Base-by-base conservation (phyloP, 495 filamentous ascomycete genomes). In the Daldinia childiae region DNA sequence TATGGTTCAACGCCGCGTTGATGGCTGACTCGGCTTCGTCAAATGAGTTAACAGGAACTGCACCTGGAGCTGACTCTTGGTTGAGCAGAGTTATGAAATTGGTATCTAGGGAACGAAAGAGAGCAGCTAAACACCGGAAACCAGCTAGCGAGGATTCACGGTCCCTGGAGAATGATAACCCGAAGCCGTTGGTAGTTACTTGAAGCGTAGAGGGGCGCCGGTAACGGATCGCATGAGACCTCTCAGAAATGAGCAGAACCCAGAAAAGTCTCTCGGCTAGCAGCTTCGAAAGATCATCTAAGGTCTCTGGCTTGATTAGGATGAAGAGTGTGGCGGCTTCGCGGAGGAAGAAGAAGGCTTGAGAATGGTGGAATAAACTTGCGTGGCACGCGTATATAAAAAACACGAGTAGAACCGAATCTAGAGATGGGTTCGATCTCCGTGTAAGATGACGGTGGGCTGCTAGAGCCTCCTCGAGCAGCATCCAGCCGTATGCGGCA, bases 141-240 rank as follows among this genome's bases (percentile, higher is more conserved):
- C 90, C 90, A 4, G 84, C 80, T 3, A 87, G 71, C 1, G 81
- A 81, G 0, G 87, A 84, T 32, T 87, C 81, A 8, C 82, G 78
- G 15, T 87, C 64, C 6, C 43, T 32, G 2, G 45, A 60, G 5
- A 64, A 41, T 15, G 55, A 50, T 0, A 60, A 39, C 2, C 66
- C 66, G 27, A 70, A 62, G 26, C 62, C 72, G 27, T 70, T 64
- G 15, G 70, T 85, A 2, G 88, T 87, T 11, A 88, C 81, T 58
- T 85, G 87, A 56, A 87, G 87, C 6, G 87, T 87, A 48, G 92
- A 84, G 39, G 91, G 88, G 67, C 90, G 80, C 77, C 91, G 82
- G 72, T 88, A 82, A 70, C 92, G 90, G n/a, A 94, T 84, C 8
- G 90, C 91, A 74, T 93, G 92, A 7, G 90, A 87, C 79, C 88